A percentile compares a stretch with the other conserved stretches of the same genome.
These are phyloP conservation scores for Glycine soja DNA, from an alignment of 306 rosid species.

Conservation along the genomic window DNA sequence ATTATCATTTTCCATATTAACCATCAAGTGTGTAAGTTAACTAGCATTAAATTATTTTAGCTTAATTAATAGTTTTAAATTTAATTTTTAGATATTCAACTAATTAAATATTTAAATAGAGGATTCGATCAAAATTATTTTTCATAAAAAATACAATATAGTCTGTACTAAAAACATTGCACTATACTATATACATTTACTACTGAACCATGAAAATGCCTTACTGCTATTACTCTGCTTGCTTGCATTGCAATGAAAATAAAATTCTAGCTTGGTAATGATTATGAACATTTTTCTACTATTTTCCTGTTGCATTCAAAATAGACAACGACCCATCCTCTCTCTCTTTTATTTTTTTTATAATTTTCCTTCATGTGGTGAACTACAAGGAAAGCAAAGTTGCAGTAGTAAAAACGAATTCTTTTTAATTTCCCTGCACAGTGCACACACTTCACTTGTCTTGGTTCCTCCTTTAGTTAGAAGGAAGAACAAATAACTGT, in stretches of 20 bases:
- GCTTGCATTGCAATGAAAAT: constrained; percentile 11
- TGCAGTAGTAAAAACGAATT: constrained; percentile 21
- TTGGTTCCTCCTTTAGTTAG: constrained; percentile 10
- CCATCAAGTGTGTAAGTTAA: too few species aligned
- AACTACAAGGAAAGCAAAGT: constrained; percentile 50
- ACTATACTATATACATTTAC: background rate
- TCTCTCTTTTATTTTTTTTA: background rate
- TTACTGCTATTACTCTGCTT: background rate
- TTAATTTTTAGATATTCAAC: too few species aligned
- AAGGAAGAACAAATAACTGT: constrained; percentile 40
- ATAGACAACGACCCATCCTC: constrained; percentile 48
- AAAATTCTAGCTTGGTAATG: constrained; percentile 1
- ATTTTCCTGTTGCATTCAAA: constrained; percentile 26
- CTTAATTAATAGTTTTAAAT: too few species aligned
- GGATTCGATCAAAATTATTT: background rate
- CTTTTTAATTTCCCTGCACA: background rate
- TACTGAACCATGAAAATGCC: background rate
- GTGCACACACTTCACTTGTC: background rate
- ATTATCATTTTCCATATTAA: too few species aligned
- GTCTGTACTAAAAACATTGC: too few species aligned
- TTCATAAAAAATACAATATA: too few species aligned
- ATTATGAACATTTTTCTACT: constrained; percentile 16
- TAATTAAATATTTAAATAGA: too few species aligned
- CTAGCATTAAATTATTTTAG: too few species aligned
- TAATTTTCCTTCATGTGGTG: constrained; percentile 8